Evolutionary conservation across 2,329 filamentous ascomycete genomes (phyloP), one percentile per base, ranked within the genome.

Genomic region (Diaporthe ilicicola): DNA sequence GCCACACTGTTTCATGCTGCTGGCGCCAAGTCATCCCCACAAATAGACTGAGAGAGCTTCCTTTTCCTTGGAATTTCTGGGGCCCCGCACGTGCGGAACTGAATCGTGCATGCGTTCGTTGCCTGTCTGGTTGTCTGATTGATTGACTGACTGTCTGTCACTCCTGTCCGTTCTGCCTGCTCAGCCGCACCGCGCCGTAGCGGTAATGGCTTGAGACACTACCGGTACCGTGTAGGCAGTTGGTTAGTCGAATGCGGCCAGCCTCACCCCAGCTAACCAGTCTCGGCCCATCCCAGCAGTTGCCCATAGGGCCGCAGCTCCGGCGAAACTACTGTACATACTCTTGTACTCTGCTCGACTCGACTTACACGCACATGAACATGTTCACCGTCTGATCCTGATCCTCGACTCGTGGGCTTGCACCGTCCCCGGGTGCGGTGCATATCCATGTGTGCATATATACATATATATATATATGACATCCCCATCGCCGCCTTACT

Each of bases 71-170:
- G 48, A 32, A 54, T 51, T 54, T 51, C 67, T 64, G 67, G 55
- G 67, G 67, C 67, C 67, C 67, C 67, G 67, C 67, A 69, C 55
- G 29, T 61, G 42, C 32, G 29, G 32, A 51, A 27, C 54, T 69
- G 66, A 69, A 50, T 69, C 66, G 54, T 59, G 51, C 39, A 56
- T 29, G 66, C 56, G 3, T 13, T 24, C 44, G 19, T 27, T 48
- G 56, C 27, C 56, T 62, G 56, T 62, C 17, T 13, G 46, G 12
- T 48, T 10, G 15, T 24, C 24, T n/a, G n/a, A n/a, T n/a, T n/a
- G n/a, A n/a, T n/a, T n/a, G n/a, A n/a, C n/a, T n/a, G n/a, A n/a
- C n/a, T 61, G 55, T 19, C 29, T 22, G 10, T 32, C n/a, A n/a
- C 24, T 46, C 17, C 24, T 61, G 39, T 10, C 56, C 46, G 39